phyloP scores from a whole-genome alignment of 2,329 filamentous ascomycete species.

The Sphaceloma murrayae region DNA sequence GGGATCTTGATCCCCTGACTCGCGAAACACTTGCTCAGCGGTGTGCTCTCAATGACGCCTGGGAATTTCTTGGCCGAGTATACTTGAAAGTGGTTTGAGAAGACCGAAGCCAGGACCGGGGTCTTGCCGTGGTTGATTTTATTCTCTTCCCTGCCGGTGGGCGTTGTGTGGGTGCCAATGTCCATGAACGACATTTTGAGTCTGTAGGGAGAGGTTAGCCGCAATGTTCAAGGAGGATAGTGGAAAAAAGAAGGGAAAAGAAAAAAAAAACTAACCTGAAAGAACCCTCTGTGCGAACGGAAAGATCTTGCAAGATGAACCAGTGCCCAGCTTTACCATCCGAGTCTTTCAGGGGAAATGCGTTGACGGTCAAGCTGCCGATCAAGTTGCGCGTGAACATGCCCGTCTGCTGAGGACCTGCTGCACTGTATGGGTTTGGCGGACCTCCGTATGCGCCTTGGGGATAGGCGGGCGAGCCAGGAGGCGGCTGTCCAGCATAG shows the following conservation, averaged over 20 bases:
- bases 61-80: slow-evolving; percentile 98
- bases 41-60: slow-evolving; percentile 87
- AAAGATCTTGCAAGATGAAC: slow-evolving; percentile 94
- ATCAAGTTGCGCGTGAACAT: slow-evolving; percentile 96
- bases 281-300: slow-evolving; percentile 80
- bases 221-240: no score
- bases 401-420: slow-evolving; percentile 48
- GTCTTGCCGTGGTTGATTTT: slow-evolving; percentile 64
- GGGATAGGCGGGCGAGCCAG: slow-evolving; percentile 18
- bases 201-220: no score
- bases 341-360: slow-evolving; percentile 70
- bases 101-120: slow-evolving; percentile 73
- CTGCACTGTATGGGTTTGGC: slow-evolving; percentile 13
- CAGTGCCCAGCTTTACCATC: slow-evolving; percentile 79
- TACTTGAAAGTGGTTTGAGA: slow-evolving; percentile 83
- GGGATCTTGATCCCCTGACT: slow-evolving; percentile 93
- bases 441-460: slow-evolving; percentile 6
- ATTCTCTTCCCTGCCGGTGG: slow-evolving; percentile 28
- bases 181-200: slow-evolving; percentile 74
- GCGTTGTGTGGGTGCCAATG: slow-evolving; percentile 48
- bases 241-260: no score
- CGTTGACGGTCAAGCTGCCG: slow-evolving; percentile 80
- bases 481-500: slow-evolving; percentile 9
- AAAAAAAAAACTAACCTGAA: slow-evolving; percentile 87
- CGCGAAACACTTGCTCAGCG: slow-evolving; percentile 85